phyloP scores from a whole-genome alignment of 2,329 filamentous ascomycete species.

The Tolypocladium album region DNA sequence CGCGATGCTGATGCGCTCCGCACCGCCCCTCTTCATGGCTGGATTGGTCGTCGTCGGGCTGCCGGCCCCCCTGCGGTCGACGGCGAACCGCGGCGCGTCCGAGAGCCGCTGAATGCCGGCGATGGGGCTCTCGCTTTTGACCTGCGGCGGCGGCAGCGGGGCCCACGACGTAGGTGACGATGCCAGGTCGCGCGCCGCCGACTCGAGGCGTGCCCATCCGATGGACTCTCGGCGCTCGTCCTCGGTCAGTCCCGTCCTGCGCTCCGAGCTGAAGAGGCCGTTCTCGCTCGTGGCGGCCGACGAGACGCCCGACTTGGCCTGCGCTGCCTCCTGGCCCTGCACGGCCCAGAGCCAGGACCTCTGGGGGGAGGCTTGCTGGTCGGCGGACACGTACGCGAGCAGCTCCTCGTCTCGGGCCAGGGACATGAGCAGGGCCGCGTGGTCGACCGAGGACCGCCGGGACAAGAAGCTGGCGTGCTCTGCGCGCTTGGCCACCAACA shows the following conservation, averaged over 20 bases:
- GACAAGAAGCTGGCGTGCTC: conserved; percentile 31
- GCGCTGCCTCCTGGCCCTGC: conserved; percentile 35
- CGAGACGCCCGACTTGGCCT: conserved; percentile 8
- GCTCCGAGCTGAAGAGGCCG: conserved; percentile 33
- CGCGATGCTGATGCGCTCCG: conserved; percentile 20
- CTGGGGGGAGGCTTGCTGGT: conserved; percentile 71
- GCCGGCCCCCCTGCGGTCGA: conserved; percentile 14
- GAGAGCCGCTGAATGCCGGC: conserved; percentile 16
- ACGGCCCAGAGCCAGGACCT: conserved; percentile 76
- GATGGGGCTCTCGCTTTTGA: conserved; percentile 22
- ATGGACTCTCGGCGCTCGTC: conserved; percentile 60
- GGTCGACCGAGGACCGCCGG: conserved; percentile 19
- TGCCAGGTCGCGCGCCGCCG: conserved; percentile 21
- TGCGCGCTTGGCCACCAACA: conserved; percentile 44
- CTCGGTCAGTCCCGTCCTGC: conserved; percentile 39
- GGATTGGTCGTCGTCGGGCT: conserved; percentile 17
- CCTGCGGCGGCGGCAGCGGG: conserved; percentile 17
- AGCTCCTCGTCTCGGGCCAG: conserved; percentile 68
- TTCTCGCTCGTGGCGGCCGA: conserved; percentile 18
- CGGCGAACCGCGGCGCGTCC: conserved; percentile 18
- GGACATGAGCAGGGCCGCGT: conserved; percentile 19
- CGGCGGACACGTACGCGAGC: conserved; percentile 73
- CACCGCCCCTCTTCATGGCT: conserved; percentile 12
- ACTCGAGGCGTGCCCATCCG: conserved; percentile 69
- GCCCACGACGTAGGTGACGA: conserved; percentile 18